Base-by-base conservation (phyloP, 768 basidiomycete species). In the Lentinus tigrinus region DNA sequence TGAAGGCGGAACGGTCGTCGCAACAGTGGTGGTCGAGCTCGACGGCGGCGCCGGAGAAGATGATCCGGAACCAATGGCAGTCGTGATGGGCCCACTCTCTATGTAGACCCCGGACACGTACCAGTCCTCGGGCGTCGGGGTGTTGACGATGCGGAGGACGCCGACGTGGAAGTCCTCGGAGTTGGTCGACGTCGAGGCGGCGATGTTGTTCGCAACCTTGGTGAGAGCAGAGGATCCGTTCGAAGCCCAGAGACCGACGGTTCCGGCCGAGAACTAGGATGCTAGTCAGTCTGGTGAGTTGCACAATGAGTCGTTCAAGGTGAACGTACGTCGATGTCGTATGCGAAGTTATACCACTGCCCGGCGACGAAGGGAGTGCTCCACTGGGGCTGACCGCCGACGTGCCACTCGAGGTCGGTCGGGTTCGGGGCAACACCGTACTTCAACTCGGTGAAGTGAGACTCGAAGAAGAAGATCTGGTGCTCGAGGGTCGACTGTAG, bases 291-390 rank as follows among this genome's bases (percentile, higher is more conserved):
- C 38, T 16, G 7, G 4, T 9, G 39, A 19, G 28, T 14, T 43
- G 16, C 42, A 9, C 21, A 16, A 31, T 31, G 17, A 42, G 37
- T 5, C 36, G 50, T 34, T n/a, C 34, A 17, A 58, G 24, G 16
- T 38, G 10, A 0, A 73, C 81, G 57, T 52, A 81, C 82, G 64
- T 85, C 73, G 64, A 85, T 85, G 60, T 85, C 84, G 63, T 85
- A 85, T 28, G 83, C 84, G 62, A 87, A 85, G 75, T 85, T 85
- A 73, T 78, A 83, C 83, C 83, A 87, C 47, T 76, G 77, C 37
- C 76, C 79, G 6, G 84, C 73, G 16, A 71, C 74, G 71, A 81
- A 81, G 1, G 80, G 73, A 1, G 78, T 77, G 48, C 76, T 72
- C 81, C 82, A 85, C 64, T 83, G 73, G 26, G 75, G 70, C 8